These are phyloP conservation scores for Lachnellula suecica DNA, from an alignment of 2,329 filamentous ascomycete genomes.

Conservation along the genomic window DNA sequence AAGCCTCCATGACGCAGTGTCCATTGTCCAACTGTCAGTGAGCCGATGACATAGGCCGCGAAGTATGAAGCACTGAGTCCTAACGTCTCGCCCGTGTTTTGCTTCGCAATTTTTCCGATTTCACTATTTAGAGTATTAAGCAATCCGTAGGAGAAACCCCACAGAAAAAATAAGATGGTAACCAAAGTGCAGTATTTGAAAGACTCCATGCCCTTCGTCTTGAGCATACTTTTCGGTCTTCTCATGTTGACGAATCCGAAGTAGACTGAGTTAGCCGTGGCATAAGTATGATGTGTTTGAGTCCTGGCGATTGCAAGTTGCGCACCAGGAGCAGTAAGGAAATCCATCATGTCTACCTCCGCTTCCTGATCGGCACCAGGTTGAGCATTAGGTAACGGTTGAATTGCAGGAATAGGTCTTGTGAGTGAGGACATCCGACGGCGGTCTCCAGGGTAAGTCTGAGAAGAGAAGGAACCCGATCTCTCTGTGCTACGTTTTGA, in stretches of 20 bases:
- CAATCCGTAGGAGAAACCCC: constrained; percentile 88
- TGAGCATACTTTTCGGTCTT: constrained; percentile 68
- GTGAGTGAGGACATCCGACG: constrained; percentile 1
- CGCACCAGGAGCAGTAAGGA: constrained; percentile 27
- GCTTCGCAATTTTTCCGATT: constrained; percentile 60
- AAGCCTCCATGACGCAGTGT: constrained; percentile 72
- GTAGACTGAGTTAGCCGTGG: constrained; percentile 49
- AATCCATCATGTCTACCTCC: constrained; percentile 28
- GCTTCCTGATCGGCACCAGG: constrained; percentile 13
- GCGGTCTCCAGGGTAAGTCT: too few relatives aligned
- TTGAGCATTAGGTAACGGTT: constrained; percentile 11
- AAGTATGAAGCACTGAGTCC: constrained; percentile 72
- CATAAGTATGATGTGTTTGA: constrained; percentile 9
- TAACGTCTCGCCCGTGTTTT: constrained; percentile 58
- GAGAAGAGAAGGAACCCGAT: constrained; percentile 17
- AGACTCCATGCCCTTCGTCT: constrained; percentile 61
- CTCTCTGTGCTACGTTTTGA: constrained; percentile 12
- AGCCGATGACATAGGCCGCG: constrained; percentile 68
- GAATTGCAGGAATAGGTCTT: constrained; percentile 3
- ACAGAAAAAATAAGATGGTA: constrained; percentile 80
- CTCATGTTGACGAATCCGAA: constrained; percentile 77
- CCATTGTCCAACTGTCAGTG: constrained; percentile 67
- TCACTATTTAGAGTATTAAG: constrained; percentile 77
- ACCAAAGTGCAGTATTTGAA: constrained; percentile 73
- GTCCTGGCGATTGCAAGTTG: constrained; percentile 2